phyloP scores from a whole-genome alignment of 306 rosid species.

The Clitoria ternatea region DNA sequence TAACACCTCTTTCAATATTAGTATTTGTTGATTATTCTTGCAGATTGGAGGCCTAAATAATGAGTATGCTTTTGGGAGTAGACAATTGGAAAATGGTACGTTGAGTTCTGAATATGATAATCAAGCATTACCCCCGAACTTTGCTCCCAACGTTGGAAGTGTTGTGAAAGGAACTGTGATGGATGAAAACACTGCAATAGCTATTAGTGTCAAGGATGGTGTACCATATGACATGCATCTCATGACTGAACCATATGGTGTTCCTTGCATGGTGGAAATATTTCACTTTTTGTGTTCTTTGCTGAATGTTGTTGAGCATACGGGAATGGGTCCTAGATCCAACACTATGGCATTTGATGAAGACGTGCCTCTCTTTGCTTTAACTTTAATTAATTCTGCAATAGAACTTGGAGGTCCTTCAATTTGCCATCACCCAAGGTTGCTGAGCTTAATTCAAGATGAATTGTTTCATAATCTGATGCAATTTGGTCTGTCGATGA shows the following conservation, averaged over 20 bases:
- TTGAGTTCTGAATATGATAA: slow-evolving; percentile 60
- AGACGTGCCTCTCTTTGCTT: slow-evolving; percentile 91
- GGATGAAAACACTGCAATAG: slow-evolving; percentile 52
- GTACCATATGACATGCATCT: slow-evolving; percentile 67
- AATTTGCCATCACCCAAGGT: slow-evolving; percentile 72
- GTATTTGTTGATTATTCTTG: slow-evolving; percentile 28
- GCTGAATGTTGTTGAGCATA: slow-evolving; percentile 74
- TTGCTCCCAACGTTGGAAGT: slow-evolving; percentile 43
- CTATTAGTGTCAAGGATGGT: slow-evolving; percentile 53
- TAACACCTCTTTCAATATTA: slow-evolving; percentile 6
- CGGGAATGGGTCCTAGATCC: slow-evolving; percentile 67
- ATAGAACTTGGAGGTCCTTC: slow-evolving; percentile 93
- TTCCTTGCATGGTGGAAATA: slow-evolving; percentile 98
- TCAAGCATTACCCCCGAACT: slow-evolving; percentile 49
- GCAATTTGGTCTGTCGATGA: slow-evolving; percentile 84
- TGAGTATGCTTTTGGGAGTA: slow-evolving; percentile 64
- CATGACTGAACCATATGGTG: slow-evolving; percentile 92
- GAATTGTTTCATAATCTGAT: slow-evolving; percentile 78
- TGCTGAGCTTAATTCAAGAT: slow-evolving; percentile 77
- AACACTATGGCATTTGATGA: slow-evolving; percentile 86
- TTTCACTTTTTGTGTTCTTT: slow-evolving; percentile 85
- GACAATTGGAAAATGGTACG: slow-evolving; percentile 79
- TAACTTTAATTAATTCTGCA: slow-evolving; percentile 82
- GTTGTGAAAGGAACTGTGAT: slow-evolving; percentile 47
- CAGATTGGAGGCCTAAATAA: slow-evolving; percentile 60